Base-by-base conservation (phyloP, 345 rosid genomes). In the Citrus unshiu region DNA sequence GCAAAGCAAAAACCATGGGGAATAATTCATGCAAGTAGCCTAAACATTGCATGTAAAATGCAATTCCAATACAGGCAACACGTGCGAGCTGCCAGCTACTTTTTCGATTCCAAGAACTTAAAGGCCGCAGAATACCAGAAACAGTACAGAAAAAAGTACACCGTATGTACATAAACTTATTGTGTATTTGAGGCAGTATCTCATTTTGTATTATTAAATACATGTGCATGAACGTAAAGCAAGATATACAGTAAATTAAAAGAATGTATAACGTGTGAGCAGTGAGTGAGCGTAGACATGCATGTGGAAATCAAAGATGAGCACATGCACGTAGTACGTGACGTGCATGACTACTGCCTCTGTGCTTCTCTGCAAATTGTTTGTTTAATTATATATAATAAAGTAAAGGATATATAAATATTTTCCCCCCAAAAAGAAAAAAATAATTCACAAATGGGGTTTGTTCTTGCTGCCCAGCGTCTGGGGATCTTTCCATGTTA, bases 401-500 rank as follows among this genome's bases (percentile, higher is more conserved):
- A 32, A 2, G 1, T 16, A 16, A 64, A 64, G 29, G n/a, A 18
- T 1, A 64, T 14, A 30, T 27, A 83, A 83, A 79, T 79, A 75
- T 79, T 64, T 68, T 59, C 59, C 43, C 35, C 59, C 43, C 29
- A 39, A 39, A 7, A 39, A 39, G 12, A 39, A 39, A 34, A 72
- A 35, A 1, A 6, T 4, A 34, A 0, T 4, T 62, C 73, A 19
- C 39, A 68, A 34, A 68, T 65, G 67, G 74, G 32, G 27, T 51
- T 65, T 72, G 64, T 21, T 54, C 57, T 13, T 46, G 51, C 51
- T 13, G 76, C 82, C 61, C 78, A 49, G 62, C 78, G 86, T 82
- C 80, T 82, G 65, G 78, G 86, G 86, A 85, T 85, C 87, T 84
- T 79, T 80, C 75, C 88, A 85, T 85, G 86, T 85, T 82, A 78